Percentiles rank a stretch among this genome's conserved stretches.
Conservation (phyloP, 2,329 filamentous ascomycete species). For the Aspergillus sp. region DNA sequence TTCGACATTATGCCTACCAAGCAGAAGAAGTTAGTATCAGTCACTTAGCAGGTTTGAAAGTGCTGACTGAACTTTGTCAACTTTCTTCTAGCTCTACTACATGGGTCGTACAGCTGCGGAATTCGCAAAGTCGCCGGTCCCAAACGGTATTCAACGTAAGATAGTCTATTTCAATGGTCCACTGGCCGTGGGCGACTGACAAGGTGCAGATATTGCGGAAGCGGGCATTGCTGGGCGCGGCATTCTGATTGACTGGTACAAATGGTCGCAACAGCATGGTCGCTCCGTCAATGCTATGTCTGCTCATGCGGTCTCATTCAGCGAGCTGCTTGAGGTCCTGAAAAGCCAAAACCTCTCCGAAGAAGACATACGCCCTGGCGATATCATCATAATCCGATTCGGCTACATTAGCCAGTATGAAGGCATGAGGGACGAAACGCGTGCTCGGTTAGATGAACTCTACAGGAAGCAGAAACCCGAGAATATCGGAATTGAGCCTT, state of each 20-base stretch:
- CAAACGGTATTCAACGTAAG: not conserved
- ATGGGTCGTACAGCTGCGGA: not conserved
- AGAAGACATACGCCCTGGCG: not conserved
- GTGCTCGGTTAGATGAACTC: not conserved
- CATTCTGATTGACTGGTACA: not conserved
- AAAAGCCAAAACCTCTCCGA: not conserved
- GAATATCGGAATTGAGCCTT: not conserved
- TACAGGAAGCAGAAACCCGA: not conserved
- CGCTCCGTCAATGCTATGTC: not conserved
- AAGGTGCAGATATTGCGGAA: not conserved
- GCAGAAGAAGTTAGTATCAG: not conserved
- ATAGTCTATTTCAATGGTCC: too few species aligned
- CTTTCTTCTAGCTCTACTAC: not conserved
- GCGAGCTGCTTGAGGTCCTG: not conserved
- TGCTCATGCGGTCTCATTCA: not conserved
- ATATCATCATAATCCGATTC: not conserved
- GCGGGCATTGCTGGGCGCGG: not conserved
- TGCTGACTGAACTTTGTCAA: too few species aligned
- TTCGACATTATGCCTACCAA: conserved; percentile 22
- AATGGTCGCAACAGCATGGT: not conserved
- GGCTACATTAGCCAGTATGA: not conserved
- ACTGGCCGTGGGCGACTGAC: too few species aligned
- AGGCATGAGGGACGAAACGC: not conserved
- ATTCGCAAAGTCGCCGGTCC: not conserved
- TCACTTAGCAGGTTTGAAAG: too few species aligned